Percentiles rank a stretch among this genome's conserved stretches.
phyloP scores from a whole-genome alignment of 2,329 filamentous ascomycete genomes.

The Epichloe gansuensis region DNA sequence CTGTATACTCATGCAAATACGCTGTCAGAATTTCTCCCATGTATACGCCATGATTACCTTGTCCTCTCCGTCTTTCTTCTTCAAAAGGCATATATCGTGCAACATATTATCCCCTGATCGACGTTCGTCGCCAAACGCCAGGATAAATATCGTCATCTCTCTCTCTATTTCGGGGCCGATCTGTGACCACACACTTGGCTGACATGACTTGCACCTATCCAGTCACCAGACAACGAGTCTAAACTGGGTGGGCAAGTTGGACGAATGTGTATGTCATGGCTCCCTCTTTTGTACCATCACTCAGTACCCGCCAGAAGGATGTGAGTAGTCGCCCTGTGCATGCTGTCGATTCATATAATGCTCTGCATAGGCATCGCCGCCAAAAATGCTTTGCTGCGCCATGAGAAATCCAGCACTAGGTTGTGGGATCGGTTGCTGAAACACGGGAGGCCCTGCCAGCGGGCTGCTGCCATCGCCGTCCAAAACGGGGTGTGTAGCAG shows the following conservation, averaged over 20 bases:
- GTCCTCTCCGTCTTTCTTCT: neutral
- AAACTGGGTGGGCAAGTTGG: no score
- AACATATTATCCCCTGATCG: neutral
- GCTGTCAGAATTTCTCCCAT: neutral
- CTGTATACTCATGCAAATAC: neutral
- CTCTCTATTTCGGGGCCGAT: no score
- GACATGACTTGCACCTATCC: no score
- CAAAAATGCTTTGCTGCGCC: constrained; percentile 11
- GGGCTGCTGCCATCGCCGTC: constrained; percentile 3
- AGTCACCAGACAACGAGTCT: no score
- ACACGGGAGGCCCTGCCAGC: constrained; percentile 9
- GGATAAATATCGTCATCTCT: neutral
- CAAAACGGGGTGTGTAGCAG: constrained; percentile 7
- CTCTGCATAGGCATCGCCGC: constrained; percentile 9
- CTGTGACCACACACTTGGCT: no score
- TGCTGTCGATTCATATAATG: constrained; percentile 10
- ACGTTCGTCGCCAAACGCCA: neutral
- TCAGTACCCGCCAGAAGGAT: constrained; percentile 6
- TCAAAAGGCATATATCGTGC: neutral
- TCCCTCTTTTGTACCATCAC: neutral
- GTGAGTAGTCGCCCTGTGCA: constrained; percentile 8
- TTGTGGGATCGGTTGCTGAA: constrained; percentile 10
- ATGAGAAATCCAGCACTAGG: constrained; percentile 9
- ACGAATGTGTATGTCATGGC: no score
- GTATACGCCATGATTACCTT: neutral